Evolutionary conservation across 768 basidiomycete species (phyloP).

Genomic region (Fibroporia radiculosa): DNA sequence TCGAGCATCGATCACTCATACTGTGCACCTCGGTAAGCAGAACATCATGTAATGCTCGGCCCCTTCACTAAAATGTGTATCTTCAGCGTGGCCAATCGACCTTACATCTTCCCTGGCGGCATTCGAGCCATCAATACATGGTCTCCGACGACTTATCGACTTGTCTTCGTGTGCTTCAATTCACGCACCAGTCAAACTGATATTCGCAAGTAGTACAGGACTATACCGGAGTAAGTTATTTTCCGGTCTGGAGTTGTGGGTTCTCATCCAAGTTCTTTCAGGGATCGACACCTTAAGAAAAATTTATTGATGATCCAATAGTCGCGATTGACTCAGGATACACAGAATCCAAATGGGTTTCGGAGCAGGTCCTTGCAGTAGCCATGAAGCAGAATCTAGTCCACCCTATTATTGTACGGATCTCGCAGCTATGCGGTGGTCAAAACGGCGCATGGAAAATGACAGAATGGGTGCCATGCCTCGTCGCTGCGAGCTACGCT

Average conservation of each 20-base stretch:
- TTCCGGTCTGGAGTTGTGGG: neutral
- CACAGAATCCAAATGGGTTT: conserved; percentile 30
- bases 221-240: neutral
- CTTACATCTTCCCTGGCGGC: neutral
- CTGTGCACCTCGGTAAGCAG: conserved; percentile 8
- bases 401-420: conserved; percentile 26
- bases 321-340: conserved; percentile 24
- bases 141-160: neutral
- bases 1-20: conserved; percentile 4
- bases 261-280: neutral
- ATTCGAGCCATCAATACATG: neutral
- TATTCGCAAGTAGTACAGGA: neutral
- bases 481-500: conserved; percentile 19
- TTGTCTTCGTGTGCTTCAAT: neutral
- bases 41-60: too few species aligned
- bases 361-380: conserved; percentile 27
- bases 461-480: conserved; percentile 36
- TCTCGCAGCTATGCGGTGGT: conserved; percentile 37
- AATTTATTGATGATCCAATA: neutral
- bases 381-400: conserved; percentile 20
- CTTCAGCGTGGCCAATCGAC: conserved; percentile 4
- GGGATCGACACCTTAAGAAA: neutral
- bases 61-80: neutral
- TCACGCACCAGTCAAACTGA: neutral
- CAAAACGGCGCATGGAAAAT: conserved; percentile 35